Evolutionary conservation across 2,329 filamentous ascomycete genomes (phyloP).

Genomic region (Botrytis hyacinthi): DNA sequence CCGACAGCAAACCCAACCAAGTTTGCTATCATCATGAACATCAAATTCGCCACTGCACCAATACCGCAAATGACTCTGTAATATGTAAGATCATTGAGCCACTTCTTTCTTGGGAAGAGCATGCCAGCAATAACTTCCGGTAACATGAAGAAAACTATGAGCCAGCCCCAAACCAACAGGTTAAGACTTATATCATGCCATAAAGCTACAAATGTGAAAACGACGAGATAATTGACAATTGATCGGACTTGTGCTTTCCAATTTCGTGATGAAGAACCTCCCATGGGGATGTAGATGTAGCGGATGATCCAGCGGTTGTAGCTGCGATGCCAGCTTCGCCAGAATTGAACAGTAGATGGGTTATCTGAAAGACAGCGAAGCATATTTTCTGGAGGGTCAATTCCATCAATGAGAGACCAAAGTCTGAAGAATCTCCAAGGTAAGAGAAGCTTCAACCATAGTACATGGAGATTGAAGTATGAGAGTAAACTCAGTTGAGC

Average conservation of each 20-base stretch:
- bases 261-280: conserved; percentile 59
- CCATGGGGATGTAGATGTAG: conserved; percentile 91
- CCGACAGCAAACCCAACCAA: conserved; percentile 93
- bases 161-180: conserved; percentile 93
- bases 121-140: conserved; percentile 75
- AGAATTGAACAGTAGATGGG: conserved; percentile 86
- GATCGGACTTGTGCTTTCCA: conserved; percentile 53
- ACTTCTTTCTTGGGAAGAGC: conserved; percentile 69
- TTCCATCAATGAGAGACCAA: conserved; percentile 86
- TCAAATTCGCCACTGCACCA: conserved; percentile 77
- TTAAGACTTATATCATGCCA: conserved; percentile 97
- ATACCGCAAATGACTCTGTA: conserved; percentile 80
- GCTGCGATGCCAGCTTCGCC: conserved; percentile 92
- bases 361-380: conserved; percentile 94
- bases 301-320: conserved; percentile 94
- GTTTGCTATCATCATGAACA: conserved; percentile 97
- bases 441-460: conserved; percentile 95
- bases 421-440: conserved; percentile 98
- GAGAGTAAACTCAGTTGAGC: conserved; percentile 86
- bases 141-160: conserved; percentile 89
- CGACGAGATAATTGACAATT: conserved; percentile 72
- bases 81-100: conserved; percentile 64
- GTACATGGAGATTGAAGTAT: conserved; percentile 93
- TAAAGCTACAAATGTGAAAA: conserved; percentile 95
- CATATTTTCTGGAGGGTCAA: conserved; percentile 98